Percentiles rank a stretch among this genome's conserved stretches.
These are phyloP conservation scores for Hanseniaspora valbyensis DNA, from an alignment of 805 yeast genomes.

Conservation along the genomic window DNA sequence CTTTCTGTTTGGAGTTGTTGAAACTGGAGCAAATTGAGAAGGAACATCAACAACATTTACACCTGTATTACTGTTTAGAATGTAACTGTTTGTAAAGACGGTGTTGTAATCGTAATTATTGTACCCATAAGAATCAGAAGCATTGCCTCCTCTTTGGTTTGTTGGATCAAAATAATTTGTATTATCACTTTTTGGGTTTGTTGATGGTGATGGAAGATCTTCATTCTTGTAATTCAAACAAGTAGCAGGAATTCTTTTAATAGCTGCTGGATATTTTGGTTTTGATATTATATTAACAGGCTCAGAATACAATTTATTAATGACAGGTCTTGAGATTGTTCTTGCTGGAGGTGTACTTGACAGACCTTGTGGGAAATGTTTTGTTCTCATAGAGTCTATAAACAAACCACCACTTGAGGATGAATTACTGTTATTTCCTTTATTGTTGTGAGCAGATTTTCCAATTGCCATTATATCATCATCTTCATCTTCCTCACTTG, in stretches of 20 bases:
- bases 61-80: conserved; percentile 26
- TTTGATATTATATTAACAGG: background rate
- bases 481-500: conserved; percentile 24
- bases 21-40: conserved; percentile 19
- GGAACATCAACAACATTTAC: conserved; percentile 31
- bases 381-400: conserved; percentile 31
- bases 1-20: background rate
- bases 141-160: conserved; percentile 25
- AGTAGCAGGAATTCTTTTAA: conserved; percentile 77
- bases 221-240: conserved; percentile 67
- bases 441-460: background rate
- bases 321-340: conserved; percentile 12
- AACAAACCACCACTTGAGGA: conserved; percentile 52
- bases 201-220: conserved; percentile 33
- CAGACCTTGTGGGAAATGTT: conserved; percentile 7
- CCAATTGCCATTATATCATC: conserved; percentile 18
- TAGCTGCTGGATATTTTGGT: conserved; percentile 37
- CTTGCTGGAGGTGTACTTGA: conserved; percentile 13
- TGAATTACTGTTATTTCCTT: background rate
- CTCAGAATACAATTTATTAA: conserved; percentile 12
- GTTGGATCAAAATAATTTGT: background rate
- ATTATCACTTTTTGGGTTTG: too few relatives aligned
- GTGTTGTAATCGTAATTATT: conserved; percentile 58
- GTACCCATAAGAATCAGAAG: conserved; percentile 54
- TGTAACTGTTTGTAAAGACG: conserved; percentile 43